Evolutionary conservation across 1,139 yeast genomes (phyloP), one percentile per base, ranked within the genome.

Genomic region (Debaryomyces fabryi): DNA sequence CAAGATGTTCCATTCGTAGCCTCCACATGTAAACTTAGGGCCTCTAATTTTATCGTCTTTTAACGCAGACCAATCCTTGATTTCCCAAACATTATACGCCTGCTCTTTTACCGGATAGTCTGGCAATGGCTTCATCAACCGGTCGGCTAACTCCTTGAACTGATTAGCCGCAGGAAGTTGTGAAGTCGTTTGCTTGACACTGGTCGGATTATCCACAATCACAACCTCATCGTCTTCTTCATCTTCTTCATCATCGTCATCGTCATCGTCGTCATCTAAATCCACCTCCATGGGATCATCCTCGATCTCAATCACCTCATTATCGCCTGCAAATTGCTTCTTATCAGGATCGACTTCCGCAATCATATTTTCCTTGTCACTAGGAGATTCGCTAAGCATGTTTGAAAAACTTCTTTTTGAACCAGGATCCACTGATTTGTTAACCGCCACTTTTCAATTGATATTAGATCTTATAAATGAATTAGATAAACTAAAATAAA

Each of bases 1-100:
- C 44, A 92, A 71, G 6, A 90, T 66, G 57, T 86, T 83, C 90
- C 96, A 91, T 45, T 81, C 80, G 60, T 69, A 85, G 7, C 81
- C 86, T 2, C 95, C 96, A 53, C 86, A 79, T 47, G 68, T 74
- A 58, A 86, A 86, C 12, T 68, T 65, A 1, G 79, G 79, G 6
- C 79, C 74, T 48, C 76, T 85, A 77, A 54, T 86, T 52, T 74
- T 73, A 29, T 76, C 77, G 5, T 75, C 75, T 30, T 72, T 72
- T 39, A 88, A 69, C 2, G 68, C 63, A 42, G 70, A 63, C 86
- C 96, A 88, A 58, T 85, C 82, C 10, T 73, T 71, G 48, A 93
- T 86, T 48, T 80, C 78, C 97, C 98, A 93, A 4, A 92, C 88
- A 61, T 71, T 73, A 51, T 72, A 69, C 2, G 72, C 65, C 52